Evolutionary conservation across 768 basidiomycete species (phyloP), one percentile per base, ranked within the genome.

Genomic region (Amanita pseudoporphyria): DNA sequence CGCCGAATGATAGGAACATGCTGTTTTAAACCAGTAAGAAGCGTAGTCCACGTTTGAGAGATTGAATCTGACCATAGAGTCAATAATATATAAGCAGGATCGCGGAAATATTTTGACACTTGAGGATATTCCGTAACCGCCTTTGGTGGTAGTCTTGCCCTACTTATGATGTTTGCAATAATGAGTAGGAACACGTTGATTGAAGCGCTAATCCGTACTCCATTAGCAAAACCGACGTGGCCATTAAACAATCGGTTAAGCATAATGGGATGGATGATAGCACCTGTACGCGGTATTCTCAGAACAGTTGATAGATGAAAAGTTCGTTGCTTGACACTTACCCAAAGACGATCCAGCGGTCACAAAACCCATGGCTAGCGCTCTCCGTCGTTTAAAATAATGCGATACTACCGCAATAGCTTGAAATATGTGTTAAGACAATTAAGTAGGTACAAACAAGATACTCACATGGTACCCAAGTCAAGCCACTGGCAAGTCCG

Each of bases 391-490:
- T 24, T 70, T 62, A 60, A 81, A 83, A 56, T 76, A 73, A 52
- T 81, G 79, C 9, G 73, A 71, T 3, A 75, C 61, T 32, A 81
- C 66, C 13, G 69, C 71, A 54, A 77, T 60, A 26, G 66, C 69
- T 47, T 68, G 24, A 52, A 47, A 12, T 16, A 39, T 31, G 9
- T 30, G 22, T 21, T 51, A 16, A 54, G 21, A 16, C 10, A 14
- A 19, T 40, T 35, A 30, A 22, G 35, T 9, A 18, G 2, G 7
- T n/a, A n/a, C n/a, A n/a, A n/a, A n/a, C n/a, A n/a, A n/a, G n/a
- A n/a, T n/a, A n/a, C n/a, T n/a, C n/a, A n/a, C n/a, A n/a, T n/a
- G n/a, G n/a, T n/a, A n/a, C n/a, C n/a, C n/a, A n/a, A n/a, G n/a
- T n/a, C n/a, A n/a, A n/a, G n/a, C n/a, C n/a, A n/a, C n/a, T n/a